phyloP scores from a whole-genome alignment of 306 rosid species.

The Nissolia schottii region DNA sequence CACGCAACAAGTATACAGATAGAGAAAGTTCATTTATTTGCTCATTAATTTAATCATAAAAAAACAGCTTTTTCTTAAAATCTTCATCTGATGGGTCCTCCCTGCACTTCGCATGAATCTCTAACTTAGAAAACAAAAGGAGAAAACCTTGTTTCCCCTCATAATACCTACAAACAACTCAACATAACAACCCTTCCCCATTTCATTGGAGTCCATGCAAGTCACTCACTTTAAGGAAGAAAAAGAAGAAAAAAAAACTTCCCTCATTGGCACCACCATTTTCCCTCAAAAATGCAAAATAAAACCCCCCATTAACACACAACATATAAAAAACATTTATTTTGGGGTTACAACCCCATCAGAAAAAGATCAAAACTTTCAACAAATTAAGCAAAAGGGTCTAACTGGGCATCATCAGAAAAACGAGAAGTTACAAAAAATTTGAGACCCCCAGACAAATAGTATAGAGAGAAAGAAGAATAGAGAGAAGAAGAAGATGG shows the following conservation, averaged over 20 bases:
- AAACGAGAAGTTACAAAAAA: background rate
- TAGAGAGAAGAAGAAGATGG: background rate
- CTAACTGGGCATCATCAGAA: slow-evolving; percentile 14
- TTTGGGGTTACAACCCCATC: background rate
- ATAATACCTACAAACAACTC: background rate
- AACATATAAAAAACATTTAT: background rate
- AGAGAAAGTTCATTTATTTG: background rate
- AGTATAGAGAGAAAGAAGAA: background rate
- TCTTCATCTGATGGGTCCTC: background rate
- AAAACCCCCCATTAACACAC: background rate
- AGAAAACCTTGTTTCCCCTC: background rate
- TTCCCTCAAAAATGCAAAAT: background rate
- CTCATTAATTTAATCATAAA: background rate
- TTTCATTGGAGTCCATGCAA: background rate
- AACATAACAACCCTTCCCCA: background rate
- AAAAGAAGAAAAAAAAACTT: background rate
- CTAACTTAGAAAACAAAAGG: background rate
- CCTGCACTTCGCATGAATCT: background rate
- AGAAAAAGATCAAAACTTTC: background rate
- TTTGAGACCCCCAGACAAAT: background rate
- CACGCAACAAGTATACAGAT: background rate
- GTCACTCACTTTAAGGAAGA: background rate
- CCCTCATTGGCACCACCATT: background rate
- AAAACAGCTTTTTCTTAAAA: background rate
- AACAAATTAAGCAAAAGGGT: slow-evolving; percentile 21